Base-by-base conservation (phyloP, 2,329 filamentous ascomycete genomes). In the Aureobasidium sp. region DNA sequence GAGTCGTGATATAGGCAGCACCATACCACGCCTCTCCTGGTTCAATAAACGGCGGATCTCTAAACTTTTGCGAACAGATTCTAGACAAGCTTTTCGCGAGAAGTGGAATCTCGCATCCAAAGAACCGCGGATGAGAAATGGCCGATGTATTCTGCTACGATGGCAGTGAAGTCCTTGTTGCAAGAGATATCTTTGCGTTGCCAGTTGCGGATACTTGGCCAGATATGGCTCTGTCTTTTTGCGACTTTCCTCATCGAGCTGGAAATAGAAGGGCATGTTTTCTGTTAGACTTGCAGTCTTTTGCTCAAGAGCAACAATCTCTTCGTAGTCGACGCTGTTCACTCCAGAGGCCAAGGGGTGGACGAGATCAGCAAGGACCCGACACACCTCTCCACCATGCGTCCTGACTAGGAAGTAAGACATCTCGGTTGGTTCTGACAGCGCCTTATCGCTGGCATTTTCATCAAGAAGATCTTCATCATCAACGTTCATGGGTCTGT, bases 391-490 rank as follows among this genome's bases (percentile, higher is more conserved):
- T 15, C 73, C 74, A 11, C 80, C 66, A 31, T 72, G 73, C n/a
- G 78, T 69, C 0, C 78, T 73, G 37, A 75, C 70, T 5, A 79
- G 67, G 27, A 74, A 76, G 62, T 79, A 81, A 7, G 76, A 76
- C 75, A 78, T 79, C 14, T 69, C 67, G 0, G 78, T 80, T 9
- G 77, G 76, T 15, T 73, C 69, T 2, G 70, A 69, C 0, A 71
- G 56, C 1, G 77, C 72, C 20, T 65, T 63, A 5, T 69, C 65
- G 6, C 69, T 66, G 3, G 67, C 65, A 9, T 64, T 53, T 8
- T 63, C 31, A 63, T 68, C 25, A n/a, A 63, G 52, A 2, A 80
- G 69, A 6, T 75, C 71, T 1, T 70, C 68, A 49, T 79, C 76
- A 27, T 76, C 72, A 14, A 79, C 67, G 56, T 81, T 79, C 1